Base-by-base conservation (phyloP, 1,284 basidiomycete species). In the Puccinia coronata region DNA sequence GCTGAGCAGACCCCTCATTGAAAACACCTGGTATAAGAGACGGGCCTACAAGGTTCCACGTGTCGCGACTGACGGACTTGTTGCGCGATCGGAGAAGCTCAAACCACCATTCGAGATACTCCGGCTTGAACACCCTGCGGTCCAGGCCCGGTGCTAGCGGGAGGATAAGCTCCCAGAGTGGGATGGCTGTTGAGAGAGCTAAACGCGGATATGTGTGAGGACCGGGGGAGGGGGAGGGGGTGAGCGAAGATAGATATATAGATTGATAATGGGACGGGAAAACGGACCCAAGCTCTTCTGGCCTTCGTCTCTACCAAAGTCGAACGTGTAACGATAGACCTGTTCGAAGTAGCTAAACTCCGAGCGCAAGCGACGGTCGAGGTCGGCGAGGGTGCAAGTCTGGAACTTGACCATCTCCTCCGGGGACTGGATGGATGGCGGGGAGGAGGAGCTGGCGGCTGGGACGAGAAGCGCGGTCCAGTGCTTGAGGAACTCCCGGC, bases 241-340 rank as follows among this genome's bases (percentile, higher is more conserved):
- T 11, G 28, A 25, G 3, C 20, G 63, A 67, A 47, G 18, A 2
- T 2, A 53, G 71, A 18, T 25, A n/a, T 18, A 12, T 43, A 14
- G 8, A 14, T 20, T 69, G 39, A 8, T 23, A 8, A 25, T 9
- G 16, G 43, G 5, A 28, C 2, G 31, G 20, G 28, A 25, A 4
- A 4, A 65, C 79, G 36, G 23, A 81, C 79, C 79, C 41, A 81
- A 74, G 49, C 79, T 81, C 55, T 81, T 81, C 63, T 81, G 79
- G 49, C 79, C 79, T 74, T 81, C 79, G 39, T 81, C 79, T 51
- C 70, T 81, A 3, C 71, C 79, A 57, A 81, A 81, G 51, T 81
- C 79, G 39, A 81, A 81, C 18, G 63, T 71, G 53, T 63, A 81
- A 14, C 71, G 69, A 81, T 81, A 81, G n/a, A 81, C 59, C 36